Conservation (phyloP, 345 rosid species). For the Murraya koenigii region DNA sequence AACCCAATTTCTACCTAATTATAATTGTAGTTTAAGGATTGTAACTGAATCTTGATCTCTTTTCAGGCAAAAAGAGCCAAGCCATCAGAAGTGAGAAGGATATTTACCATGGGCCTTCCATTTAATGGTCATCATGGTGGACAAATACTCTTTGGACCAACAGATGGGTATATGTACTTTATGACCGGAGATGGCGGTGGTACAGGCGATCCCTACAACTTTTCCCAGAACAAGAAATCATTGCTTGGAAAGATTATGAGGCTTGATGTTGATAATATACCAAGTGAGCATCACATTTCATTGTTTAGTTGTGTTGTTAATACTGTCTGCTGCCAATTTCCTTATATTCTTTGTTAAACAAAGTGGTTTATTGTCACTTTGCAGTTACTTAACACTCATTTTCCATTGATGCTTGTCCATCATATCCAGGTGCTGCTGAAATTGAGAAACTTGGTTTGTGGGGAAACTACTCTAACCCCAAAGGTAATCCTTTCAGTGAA, state of each 20-base stretch:
- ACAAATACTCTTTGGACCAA: conserved; percentile 93
- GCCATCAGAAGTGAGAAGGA: conserved; percentile 82
- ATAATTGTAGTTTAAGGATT: conserved; percentile 6
- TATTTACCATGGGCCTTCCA: conserved; percentile 93
- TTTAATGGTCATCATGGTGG: conserved; percentile 81
- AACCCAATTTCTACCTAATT: background rate
- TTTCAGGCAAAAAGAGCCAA: conserved; percentile 67
- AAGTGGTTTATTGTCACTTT: background rate
- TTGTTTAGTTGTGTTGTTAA: background rate
- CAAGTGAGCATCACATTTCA: conserved; percentile 47
- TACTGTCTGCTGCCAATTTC: conserved; percentile 1
- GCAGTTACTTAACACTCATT: conserved; percentile 1
- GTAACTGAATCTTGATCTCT: conserved; percentile 10
- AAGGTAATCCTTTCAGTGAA: conserved; percentile 59
- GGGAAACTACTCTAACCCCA: conserved; percentile 84
- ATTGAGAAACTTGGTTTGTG: conserved; percentile 53
- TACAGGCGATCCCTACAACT: conserved; percentile 74
- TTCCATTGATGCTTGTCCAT: background rate
- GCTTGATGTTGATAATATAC: conserved; percentile 78
- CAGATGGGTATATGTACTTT: conserved; percentile 81
- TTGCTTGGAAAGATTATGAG: conserved; percentile 94
- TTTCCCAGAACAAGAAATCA: conserved; percentile 91
- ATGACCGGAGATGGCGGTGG: conserved; percentile 97
- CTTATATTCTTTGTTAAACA: background rate
- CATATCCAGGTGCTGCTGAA: conserved; percentile 48